phyloP scores from a whole-genome alignment of 768 basidiomycete genomes.

The Russula vinacea region DNA sequence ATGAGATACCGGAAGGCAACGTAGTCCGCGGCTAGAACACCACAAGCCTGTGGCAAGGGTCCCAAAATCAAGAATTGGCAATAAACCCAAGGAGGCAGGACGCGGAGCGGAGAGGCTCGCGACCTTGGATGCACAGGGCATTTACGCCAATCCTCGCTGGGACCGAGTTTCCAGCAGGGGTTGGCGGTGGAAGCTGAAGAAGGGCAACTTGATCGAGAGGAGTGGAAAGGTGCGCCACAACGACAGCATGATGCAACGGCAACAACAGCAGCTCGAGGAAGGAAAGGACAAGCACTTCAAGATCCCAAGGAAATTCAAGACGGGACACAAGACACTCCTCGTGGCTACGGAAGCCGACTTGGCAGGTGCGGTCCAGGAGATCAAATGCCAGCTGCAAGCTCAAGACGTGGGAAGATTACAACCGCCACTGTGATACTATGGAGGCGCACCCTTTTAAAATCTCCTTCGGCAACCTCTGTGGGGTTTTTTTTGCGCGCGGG shows the following conservation, averaged over 20 bases:
- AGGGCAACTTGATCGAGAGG: not conserved
- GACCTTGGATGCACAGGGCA: not conserved
- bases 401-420: not conserved
- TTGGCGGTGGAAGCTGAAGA: not conserved
- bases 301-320: not conserved
- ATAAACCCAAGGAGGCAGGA: not conserved
- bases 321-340: not conserved
- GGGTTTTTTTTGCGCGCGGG: constrained; percentile 3
- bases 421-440: not conserved
- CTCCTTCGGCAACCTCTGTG: not conserved
- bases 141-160: not conserved
- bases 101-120: constrained; percentile 1
- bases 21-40: not conserved
- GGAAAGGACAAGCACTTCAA: not conserved
- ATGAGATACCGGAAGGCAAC: not conserved
- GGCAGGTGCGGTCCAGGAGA: not conserved
- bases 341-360: not conserved
- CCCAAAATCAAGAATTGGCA: not conserved
- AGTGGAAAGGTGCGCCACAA: not conserved
- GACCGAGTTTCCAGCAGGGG: not conserved
- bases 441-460: not conserved
- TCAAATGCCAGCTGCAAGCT: constrained; percentile 2
- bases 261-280: no score
- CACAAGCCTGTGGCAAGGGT: not conserved
- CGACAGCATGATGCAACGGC: no score